phyloP scores from a whole-genome alignment of 805 yeast genomes.

The Wickerhamomyces kurtzmanii region DNA sequence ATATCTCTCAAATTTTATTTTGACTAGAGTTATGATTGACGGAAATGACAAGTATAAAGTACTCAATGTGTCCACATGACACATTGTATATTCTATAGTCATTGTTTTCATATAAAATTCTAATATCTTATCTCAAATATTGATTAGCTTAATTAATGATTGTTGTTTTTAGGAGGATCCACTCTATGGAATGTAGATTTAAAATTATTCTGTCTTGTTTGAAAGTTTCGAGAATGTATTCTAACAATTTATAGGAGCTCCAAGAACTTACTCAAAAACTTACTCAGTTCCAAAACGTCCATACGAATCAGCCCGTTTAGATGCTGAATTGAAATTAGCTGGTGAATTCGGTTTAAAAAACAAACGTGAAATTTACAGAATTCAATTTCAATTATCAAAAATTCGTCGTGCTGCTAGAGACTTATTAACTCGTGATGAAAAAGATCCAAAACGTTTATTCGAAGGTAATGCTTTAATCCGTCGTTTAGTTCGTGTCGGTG shows the following conservation, averaged over 20 bases:
- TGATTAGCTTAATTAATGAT: too few relatives aligned
- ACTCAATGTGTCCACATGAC: too few relatives aligned
- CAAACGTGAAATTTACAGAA: conserved; percentile 99
- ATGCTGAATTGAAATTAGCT: conserved; percentile 97
- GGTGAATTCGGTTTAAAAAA: conserved; percentile 99
- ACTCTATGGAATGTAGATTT: too few relatives aligned
- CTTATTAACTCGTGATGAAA: conserved; percentile 98
- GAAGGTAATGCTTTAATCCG: conserved; percentile 99
- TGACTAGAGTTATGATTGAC: too few relatives aligned
- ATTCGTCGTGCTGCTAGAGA: conserved; percentile 99
- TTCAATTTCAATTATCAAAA: conserved; percentile 98
- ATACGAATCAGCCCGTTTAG: conserved; percentile 98
- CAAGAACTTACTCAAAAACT: conserved; percentile 99
- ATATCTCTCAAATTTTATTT: too few relatives aligned
- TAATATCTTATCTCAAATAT: too few relatives aligned
- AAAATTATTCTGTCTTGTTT: background rate
- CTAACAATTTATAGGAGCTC: conserved; percentile 61
- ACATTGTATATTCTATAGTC: too few relatives aligned
- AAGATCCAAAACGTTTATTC: conserved; percentile 99
- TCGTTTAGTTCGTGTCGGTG: conserved; percentile 99
- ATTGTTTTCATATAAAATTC: too few relatives aligned
- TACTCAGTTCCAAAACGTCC: conserved; percentile 99
- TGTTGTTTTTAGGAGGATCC: background rate
- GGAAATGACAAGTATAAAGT: too few relatives aligned
- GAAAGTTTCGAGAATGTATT: conserved; percentile 1